Conservation (phyloP, 2,329 filamentous ascomycete genomes). For the Pestalotiopsis fici region DNA sequence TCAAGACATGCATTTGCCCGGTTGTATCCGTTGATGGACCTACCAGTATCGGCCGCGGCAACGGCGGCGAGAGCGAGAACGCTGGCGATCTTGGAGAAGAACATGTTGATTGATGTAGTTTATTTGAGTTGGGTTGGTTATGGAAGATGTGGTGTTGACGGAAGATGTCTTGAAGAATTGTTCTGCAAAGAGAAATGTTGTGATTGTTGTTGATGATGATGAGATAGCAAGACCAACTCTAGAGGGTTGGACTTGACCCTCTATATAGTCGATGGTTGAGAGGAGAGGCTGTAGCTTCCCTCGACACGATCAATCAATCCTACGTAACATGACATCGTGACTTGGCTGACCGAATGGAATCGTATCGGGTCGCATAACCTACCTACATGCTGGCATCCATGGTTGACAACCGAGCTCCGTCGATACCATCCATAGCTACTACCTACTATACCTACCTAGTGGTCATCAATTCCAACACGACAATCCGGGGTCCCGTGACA, state of each 20-base stretch:
- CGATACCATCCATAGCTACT: background rate
- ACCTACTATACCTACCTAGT: background rate
- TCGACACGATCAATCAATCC: background rate
- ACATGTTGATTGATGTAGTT: constrained; percentile 24
- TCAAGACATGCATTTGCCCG: background rate
- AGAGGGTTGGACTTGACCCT: background rate
- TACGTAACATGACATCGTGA: constrained; percentile 11
- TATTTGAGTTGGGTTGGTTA: background rate
- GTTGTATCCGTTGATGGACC: background rate
- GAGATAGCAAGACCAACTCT: background rate
- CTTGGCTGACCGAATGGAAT: background rate
- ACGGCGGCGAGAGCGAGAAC: constrained; percentile 27
- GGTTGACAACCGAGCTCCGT: background rate
- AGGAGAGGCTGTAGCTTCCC: background rate
- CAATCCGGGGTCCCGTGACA: background rate
- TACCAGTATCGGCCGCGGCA: constrained; percentile 26
- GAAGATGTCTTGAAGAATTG: background rate
- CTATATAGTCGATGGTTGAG: background rate
- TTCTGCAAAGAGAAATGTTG: background rate
- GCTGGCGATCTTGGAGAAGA: constrained; percentile 27
- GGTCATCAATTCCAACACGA: background rate
- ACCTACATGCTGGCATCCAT: background rate
- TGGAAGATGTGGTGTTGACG: background rate
- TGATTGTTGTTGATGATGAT: background rate
- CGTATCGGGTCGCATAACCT: background rate